Conservation (phyloP, 2,329 filamentous ascomycete genomes). For the Aspergillus sp. region DNA sequence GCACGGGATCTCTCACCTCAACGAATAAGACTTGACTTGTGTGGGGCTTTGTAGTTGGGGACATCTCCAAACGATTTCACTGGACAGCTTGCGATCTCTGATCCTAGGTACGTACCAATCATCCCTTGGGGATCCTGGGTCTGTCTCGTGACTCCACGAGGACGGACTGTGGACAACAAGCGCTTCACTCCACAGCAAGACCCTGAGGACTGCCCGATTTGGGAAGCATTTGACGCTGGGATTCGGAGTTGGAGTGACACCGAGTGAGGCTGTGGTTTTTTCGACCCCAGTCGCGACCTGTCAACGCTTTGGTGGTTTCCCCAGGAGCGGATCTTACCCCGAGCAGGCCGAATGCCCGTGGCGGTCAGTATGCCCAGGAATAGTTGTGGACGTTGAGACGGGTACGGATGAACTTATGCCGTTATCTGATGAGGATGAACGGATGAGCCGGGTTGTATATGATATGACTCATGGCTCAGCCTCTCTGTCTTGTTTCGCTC, state of each 20-base stretch:
- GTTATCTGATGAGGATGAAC: not conserved
- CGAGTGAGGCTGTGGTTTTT: conserved; percentile 1
- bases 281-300: conserved; percentile 4
- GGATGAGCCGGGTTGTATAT: not conserved
- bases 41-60: too few species aligned
- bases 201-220: not conserved
- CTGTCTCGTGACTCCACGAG: not conserved
- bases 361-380: not conserved
- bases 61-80: too few species aligned
- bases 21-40: too few species aligned
- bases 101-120: not conserved
- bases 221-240: conserved; percentile 10
- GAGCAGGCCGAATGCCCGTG: not conserved
- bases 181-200: not conserved
- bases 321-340: not conserved
- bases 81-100: too few species aligned
- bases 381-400: not conserved
- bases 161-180: not conserved
- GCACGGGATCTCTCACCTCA: too few species aligned
- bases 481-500: not conserved
- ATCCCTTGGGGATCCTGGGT: not conserved
- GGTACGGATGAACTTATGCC: not conserved
- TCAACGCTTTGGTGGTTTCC: not conserved
- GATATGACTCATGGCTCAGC: not conserved
- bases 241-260: not conserved